Percentiles rank a stretch among this genome's conserved stretches.
These are phyloP conservation scores for Castanopsis chinensis DNA, from an alignment of 306 rosid genomes.

Conservation along the genomic window DNA sequence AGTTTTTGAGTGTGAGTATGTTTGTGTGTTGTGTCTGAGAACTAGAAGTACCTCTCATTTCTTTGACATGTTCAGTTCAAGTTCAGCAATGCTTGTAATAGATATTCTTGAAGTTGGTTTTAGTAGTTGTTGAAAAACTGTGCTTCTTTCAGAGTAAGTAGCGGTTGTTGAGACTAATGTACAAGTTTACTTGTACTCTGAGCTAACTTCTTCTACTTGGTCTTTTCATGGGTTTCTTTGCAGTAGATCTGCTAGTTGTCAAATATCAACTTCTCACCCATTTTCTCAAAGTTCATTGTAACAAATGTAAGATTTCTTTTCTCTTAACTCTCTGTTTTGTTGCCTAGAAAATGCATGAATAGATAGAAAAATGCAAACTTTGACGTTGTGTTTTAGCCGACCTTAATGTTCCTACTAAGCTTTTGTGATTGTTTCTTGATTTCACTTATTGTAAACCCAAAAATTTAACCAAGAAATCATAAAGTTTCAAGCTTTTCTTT, in stretches of 20 bases:
- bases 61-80: conserved; percentile 8
- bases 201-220: conserved; percentile 37
- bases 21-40: neutral
- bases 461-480: neutral
- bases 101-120: conserved; percentile 40
- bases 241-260: conserved; percentile 30
- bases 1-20: neutral
- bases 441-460: neutral
- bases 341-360: conserved; percentile 23
- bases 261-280: conserved; percentile 1
- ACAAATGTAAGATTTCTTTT: conserved; percentile 19
- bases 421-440: neutral
- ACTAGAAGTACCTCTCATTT: conserved; percentile 16
- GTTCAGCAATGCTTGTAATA: conserved; percentile 17
- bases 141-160: conserved; percentile 6
- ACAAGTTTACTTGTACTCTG: conserved; percentile 24
- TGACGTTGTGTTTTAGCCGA: neutral
- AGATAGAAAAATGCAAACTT: neutral
- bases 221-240: conserved; percentile 12
- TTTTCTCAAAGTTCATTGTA: neutral
- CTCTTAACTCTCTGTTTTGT: conserved; percentile 26
- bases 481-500: neutral
- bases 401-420: neutral
- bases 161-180: conserved; percentile 46
- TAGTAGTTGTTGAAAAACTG: conserved; percentile 47